Conservation (phyloP, 192 early-diverging fungal species). For the Gamsiella multidivaricata region DNA sequence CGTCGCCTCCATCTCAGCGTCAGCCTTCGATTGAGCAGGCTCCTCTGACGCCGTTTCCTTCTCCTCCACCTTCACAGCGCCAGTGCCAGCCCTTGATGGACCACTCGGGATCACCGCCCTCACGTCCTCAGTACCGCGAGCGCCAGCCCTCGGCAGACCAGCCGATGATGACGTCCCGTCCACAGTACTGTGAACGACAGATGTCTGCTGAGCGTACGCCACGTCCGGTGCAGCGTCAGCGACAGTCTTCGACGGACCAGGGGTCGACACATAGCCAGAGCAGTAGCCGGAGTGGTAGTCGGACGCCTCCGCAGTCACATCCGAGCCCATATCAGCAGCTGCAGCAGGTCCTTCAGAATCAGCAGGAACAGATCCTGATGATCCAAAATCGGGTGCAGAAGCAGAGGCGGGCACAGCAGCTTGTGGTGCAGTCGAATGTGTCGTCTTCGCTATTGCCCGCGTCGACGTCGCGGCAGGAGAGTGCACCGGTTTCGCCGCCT, state of each 20-base stretch:
- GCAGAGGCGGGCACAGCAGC: conserved; percentile 17
- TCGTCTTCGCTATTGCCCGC: background rate
- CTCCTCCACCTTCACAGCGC: background rate
- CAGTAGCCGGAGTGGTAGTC: no score
- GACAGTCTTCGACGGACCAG: background rate
- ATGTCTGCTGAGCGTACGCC: conserved; percentile 5
- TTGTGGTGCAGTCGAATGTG: conserved; percentile 11
- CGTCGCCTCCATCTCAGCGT: background rate
- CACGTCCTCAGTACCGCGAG: no score
- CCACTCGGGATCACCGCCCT: no score
- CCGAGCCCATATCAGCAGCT: conserved; percentile 13
- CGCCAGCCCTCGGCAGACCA: no score
- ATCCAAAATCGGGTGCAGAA: conserved; percentile 9
- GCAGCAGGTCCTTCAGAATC: conserved; percentile 22
- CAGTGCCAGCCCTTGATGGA: no score
- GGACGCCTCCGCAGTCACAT: background rate
- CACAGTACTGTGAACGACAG: conserved; percentile 4
- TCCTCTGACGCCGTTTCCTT: background rate
- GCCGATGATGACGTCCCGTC: no score
- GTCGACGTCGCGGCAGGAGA: no score
- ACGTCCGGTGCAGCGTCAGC: background rate
- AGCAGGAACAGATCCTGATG: conserved; percentile 14
- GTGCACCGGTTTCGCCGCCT: background rate
- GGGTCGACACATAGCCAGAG: no score
- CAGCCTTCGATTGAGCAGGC: conserved; percentile 2